Evolutionary conservation across 2,329 filamentous ascomycete species (phyloP).

Genomic region (Alternaria incomplexa): DNA sequence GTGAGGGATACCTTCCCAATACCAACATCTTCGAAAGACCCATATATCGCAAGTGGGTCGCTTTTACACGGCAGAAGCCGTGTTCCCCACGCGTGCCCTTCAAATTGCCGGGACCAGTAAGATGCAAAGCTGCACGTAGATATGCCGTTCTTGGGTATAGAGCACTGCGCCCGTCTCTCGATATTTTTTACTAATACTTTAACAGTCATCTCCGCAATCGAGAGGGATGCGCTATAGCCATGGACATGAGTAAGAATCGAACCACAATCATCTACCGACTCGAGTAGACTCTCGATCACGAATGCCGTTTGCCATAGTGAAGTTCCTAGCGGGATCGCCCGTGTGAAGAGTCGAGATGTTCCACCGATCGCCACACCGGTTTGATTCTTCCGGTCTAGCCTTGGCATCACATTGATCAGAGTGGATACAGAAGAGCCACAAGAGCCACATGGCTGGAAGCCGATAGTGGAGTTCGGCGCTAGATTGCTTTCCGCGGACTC

Average conservation of each 20-base stretch:
- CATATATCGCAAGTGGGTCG: neutral
- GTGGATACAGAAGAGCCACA: conserved; percentile 16
- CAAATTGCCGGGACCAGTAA: neutral
- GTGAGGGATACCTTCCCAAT: neutral
- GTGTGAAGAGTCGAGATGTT: conserved; percentile 10
- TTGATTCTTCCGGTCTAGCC: conserved; percentile 16
- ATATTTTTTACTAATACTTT: conserved; percentile 2
- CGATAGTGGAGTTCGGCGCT: conserved; percentile 10
- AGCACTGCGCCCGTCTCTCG: neutral
- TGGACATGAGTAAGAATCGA: neutral
- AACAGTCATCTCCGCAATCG: conserved; percentile 1
- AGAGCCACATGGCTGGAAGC: conserved; percentile 12
- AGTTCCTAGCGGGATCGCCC: conserved; percentile 5
- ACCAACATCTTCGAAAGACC: neutral
- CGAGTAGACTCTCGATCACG: neutral
- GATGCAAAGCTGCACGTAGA: neutral
- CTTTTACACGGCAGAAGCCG: neutral
- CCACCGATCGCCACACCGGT: conserved; percentile 25
- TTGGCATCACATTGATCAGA: conserved; percentile 26
- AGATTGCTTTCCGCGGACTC: conserved; percentile 9
- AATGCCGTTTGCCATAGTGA: neutral
- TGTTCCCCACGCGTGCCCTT: neutral
- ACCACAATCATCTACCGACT: neutral
- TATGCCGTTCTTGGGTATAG: neutral
- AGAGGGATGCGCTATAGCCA: conserved; percentile 13